Conservation (phyloP, 768 basidiomycete species). For the Tricholoma sp. region DNA sequence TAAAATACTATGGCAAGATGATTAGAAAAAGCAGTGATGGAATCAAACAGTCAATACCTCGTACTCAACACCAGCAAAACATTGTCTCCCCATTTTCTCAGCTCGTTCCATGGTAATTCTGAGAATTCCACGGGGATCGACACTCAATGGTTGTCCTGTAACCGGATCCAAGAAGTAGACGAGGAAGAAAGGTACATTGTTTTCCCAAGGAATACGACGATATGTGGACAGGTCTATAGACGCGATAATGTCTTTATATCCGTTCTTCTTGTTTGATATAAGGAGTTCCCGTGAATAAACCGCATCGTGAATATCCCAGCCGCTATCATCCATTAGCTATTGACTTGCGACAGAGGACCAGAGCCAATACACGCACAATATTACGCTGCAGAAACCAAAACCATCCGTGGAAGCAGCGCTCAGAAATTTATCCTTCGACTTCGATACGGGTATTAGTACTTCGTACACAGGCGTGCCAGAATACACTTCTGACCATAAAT, state of each 20-base stretch:
- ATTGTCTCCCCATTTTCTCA: slow-evolving; percentile 45
- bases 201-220: slow-evolving; percentile 89
- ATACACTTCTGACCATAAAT: slow-evolving; percentile 58
- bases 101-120: slow-evolving; percentile 51
- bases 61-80: slow-evolving; percentile 88
- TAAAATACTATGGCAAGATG: slow-evolving; percentile 63
- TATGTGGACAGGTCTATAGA: slow-evolving; percentile 82
- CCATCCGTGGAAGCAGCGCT: slow-evolving; percentile 73
- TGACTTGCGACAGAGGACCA: background rate
- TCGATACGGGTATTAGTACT: slow-evolving; percentile 6
- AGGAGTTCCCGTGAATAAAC: slow-evolving; percentile 82
- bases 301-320: slow-evolving; percentile 90
- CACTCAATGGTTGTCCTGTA: slow-evolving; percentile 67
- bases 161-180: slow-evolving; percentile 88
- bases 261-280: slow-evolving; percentile 89
- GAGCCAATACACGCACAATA: slow-evolving; percentile 56
- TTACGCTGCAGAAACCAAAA: slow-evolving; percentile 91
- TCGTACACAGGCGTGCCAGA: background rate
- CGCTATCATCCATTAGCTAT: slow-evolving; percentile 35
- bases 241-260: slow-evolving; percentile 87
- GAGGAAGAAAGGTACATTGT: slow-evolving; percentile 89
- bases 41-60: slow-evolving; percentile 51
- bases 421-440: slow-evolving; percentile 92
- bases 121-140: slow-evolving; percentile 84
- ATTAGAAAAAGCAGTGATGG: background rate